Base-by-base conservation (phyloP, 768 basidiomycete species). In the Podaxis mareebaensis region DNA sequence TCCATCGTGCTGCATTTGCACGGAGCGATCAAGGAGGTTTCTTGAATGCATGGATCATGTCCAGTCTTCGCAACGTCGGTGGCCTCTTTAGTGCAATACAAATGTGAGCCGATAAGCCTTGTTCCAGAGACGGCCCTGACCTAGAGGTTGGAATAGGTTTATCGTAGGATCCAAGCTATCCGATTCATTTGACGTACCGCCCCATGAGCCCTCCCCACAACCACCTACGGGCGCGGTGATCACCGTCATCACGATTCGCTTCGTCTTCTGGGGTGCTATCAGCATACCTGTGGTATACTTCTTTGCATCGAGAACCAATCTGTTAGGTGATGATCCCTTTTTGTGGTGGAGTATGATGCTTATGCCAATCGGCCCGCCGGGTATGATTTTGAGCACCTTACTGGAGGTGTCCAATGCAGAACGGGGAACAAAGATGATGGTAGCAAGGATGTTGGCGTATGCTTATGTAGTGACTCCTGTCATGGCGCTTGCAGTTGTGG, bases 331-430 rank as follows among this genome's bases (percentile, higher is more conserved):
- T 52, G 64, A 65, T 44, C 59, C 58, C 1, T 26, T 65, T 12
- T 44, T 65, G 11, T 65, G 64, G 64, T 65, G 58, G 58, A 55
- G 59, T 13, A 60, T 65, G 64, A 65, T 65, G 64, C 33, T 65
- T 20, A 65, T 65, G 64, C 64, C 64, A 15, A 46, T 60, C n/a
- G 44, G 64, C 17, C 64, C 64, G 3, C 64, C 64, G 7, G 64
- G 28, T 2, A 22, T 65, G 53, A 56, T 65, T 39, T 26, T 65
- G 26, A 56, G 58, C n/a, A 42, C 56, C 5, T 17, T 65, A 3
- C 15, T 60, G 15, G 64, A 65, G 53, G 40, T 59, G 4, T 13
- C 52, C 0, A 28, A n/a, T 13, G 63, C 33, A 4, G 53, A 53
- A 30, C 28, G 15, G 36, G 49, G 59, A 42, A 28, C 30, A 5